Evolutionary conservation across 352 stramenopile species (phyloP), one percentile per base, ranked within the genome.

Genomic region (Globisporangium cystogenes): DNA sequence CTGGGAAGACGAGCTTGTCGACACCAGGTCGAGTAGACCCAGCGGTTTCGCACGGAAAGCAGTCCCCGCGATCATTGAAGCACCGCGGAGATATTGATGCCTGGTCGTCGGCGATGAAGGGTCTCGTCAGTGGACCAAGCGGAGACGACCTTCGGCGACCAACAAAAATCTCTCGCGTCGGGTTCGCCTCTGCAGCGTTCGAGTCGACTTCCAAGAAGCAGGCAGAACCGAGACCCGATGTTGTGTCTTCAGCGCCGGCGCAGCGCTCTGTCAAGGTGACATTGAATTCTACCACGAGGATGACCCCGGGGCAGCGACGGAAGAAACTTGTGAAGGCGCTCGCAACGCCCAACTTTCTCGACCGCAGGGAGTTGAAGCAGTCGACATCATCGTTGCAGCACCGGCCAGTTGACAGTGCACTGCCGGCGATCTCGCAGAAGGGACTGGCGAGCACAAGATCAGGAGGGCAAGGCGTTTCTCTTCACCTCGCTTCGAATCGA

Each of bases 291-390:
- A 21, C 37, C 4, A 6, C 23, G 24, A 20, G 14, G 15, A 16
- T 42, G n/a, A 57, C 53, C 0, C 53, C 43, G 27, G 53, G 47
- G 0, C 33, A 58, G n/a, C 64, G 57, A 6, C 72, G 42, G 35
- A 79, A 75, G 51, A 58, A 57, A 16, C 69, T 84, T 48, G 51
- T 54, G 10, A 41, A 59, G 26, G 66, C 61, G 1, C 52, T 84
- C 15, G 42, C 35, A 12, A 67, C 31, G 23, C 29, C 52, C 6
- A 65, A 75, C 48, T 62, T 76, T 16, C 80, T 82, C 51, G 60
- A 67, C 10, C 29, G 47, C 2, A 55, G 49, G 1, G 64, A 53
- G 10, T 5, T 20, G 48, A 68, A 53, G 39, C 54, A 59, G 24
- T 53, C 60, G 12, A 6, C 51, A 8, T 31, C 51, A 4, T 37